Evolutionary conservation across 2,329 filamentous ascomycete species (phyloP).

Genomic region (Gaeumannomyces tritici): DNA sequence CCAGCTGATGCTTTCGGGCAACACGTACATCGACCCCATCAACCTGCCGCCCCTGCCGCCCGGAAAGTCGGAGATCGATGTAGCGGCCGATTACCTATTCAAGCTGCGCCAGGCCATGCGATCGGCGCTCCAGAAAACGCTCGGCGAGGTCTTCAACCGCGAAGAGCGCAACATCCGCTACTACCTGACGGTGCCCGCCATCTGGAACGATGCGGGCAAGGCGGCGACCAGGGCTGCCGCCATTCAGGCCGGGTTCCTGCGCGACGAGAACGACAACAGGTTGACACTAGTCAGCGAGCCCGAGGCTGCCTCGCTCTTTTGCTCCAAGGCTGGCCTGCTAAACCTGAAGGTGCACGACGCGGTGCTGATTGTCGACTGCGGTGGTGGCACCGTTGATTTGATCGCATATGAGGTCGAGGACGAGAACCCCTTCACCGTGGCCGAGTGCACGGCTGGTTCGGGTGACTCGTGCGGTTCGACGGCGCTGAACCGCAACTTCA

Average conservation of each 20-base stretch:
- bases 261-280: slow-evolving; percentile 95
- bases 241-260: slow-evolving; percentile 91
- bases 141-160: slow-evolving; percentile 94
- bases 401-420: slow-evolving; percentile 99
- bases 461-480: slow-evolving; percentile 98
- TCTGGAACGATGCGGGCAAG: slow-evolving; percentile 98
- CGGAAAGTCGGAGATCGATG: slow-evolving; percentile 97
- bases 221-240: slow-evolving; percentile 91
- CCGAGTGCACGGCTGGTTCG: slow-evolving; percentile 93
- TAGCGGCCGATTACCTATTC: slow-evolving; percentile 98
- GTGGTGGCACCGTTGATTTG: slow-evolving; percentile 91
- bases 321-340: slow-evolving; percentile 88
- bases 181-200: slow-evolving; percentile 96
- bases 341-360: slow-evolving; percentile 98
- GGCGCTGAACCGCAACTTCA: slow-evolving; percentile 94
- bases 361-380: slow-evolving; percentile 96
- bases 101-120: slow-evolving; percentile 96
- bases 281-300: slow-evolving; percentile 92
- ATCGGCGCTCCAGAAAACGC: slow-evolving; percentile 86
- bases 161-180: slow-evolving; percentile 98
- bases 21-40: slow-evolving; percentile 98
- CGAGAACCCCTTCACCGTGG: slow-evolving; percentile 92
- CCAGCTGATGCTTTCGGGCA: slow-evolving; percentile 95
- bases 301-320: slow-evolving; percentile 94
- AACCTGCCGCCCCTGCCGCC: slow-evolving; percentile 95